Evolutionary conservation across 768 basidiomycete genomes (phyloP).

Genomic region (Lactifluus subvellereus): DNA sequence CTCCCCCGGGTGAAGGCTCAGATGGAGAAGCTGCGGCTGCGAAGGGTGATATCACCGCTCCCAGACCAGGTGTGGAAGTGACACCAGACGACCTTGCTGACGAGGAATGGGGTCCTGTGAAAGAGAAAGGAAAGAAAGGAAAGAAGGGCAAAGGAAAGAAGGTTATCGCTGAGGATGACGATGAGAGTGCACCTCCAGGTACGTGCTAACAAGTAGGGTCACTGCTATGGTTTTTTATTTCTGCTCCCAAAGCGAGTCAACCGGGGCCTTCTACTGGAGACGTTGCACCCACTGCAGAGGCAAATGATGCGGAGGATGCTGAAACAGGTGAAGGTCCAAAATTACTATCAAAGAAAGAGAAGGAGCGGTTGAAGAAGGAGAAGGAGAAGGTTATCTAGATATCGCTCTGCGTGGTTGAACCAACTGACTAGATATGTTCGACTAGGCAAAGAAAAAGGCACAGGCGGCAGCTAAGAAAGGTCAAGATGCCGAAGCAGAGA

Average conservation of each 20-base stretch:
- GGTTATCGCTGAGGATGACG: constrained; percentile 37
- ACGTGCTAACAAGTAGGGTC: constrained; percentile 10
- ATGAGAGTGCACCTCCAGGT: constrained; percentile 31
- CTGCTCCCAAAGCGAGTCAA: constrained; percentile 1
- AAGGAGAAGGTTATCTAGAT: constrained; percentile 68
- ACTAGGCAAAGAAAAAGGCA: constrained; percentile 89
- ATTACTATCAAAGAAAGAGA: constrained; percentile 90
- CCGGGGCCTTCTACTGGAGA: constrained; percentile 24
- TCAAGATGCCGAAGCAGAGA: constrained; percentile 29
- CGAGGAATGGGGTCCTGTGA: constrained; percentile 37
- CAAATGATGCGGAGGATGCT: constrained; percentile 42
- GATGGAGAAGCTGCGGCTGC: constrained; percentile 32
- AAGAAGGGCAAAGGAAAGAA: constrained; percentile 43
- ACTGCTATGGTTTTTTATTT: background rate
- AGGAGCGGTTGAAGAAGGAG: constrained; percentile 96
- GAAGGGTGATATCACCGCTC: constrained; percentile 30
- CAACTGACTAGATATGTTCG: background rate
- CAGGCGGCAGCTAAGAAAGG: constrained; percentile 83
- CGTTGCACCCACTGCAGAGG: constrained; percentile 22
- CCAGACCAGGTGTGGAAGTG: constrained; percentile 31
- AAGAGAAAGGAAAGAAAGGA: constrained; percentile 50
- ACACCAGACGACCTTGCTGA: constrained; percentile 45
- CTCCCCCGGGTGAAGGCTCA: constrained; percentile 29
- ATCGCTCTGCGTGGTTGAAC: background rate
- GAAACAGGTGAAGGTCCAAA: constrained; percentile 52